Conservation (phyloP, 2,329 filamentous ascomycete genomes). For the Fusarium siculi region DNA sequence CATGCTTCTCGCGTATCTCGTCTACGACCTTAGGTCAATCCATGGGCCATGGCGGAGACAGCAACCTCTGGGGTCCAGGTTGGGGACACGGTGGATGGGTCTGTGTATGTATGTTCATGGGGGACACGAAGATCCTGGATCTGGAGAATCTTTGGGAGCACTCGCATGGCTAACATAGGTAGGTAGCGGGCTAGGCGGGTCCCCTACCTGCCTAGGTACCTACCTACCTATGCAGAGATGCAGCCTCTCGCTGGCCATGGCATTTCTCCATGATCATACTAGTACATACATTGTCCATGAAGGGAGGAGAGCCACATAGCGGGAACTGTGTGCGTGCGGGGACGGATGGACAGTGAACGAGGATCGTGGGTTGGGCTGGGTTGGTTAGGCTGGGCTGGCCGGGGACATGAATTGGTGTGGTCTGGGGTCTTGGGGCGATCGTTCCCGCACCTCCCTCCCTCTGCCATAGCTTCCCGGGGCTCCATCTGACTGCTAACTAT, state of each 20-base stretch:
- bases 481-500: neutral
- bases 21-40: constrained; percentile 30
- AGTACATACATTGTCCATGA: neutral
- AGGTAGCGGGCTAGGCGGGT: constrained; percentile 13
- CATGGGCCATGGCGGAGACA: constrained; percentile 27
- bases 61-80: constrained; percentile 30
- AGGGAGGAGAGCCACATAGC: constrained; percentile 30
- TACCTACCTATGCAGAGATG: constrained; percentile 18
- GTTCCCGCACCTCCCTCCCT: constrained; percentile 48
- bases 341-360: constrained; percentile 19
- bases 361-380: constrained; percentile 24
- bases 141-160: constrained; percentile 21
- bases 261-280: constrained; percentile 27
- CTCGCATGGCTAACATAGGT: constrained; percentile 26
- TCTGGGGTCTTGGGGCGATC: constrained; percentile 48
- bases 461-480: neutral
- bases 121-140: constrained; percentile 32
- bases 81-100: constrained; percentile 35
- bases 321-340: constrained; percentile 39
- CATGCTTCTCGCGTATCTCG: constrained; percentile 44
- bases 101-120: constrained; percentile 23
- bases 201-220: neutral
- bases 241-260: constrained; percentile 17
- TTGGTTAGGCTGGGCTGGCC: constrained; percentile 1
- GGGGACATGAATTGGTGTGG: constrained; percentile 37